Evolutionary conservation across 495 filamentous ascomycete species (phyloP).

Genomic region (Lentithecium fluviatile): DNA sequence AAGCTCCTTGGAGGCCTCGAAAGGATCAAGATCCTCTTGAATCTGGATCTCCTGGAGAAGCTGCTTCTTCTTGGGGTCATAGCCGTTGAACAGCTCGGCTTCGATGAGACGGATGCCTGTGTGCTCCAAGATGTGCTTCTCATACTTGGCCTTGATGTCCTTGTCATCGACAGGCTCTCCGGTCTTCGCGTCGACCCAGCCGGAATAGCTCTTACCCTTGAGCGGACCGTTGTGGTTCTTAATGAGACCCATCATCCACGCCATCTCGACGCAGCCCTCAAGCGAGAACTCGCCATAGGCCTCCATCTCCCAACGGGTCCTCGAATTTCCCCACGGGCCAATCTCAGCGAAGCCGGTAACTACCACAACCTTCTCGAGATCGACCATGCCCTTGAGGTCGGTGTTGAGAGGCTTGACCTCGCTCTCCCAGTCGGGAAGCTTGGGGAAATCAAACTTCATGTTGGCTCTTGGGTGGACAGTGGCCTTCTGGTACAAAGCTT

Average conservation of each 20-base stretch:
- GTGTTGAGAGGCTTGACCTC: slow-evolving; percentile 86
- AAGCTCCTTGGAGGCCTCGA: slow-evolving; percentile 95
- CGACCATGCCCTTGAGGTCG: slow-evolving; percentile 93
- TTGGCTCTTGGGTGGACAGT: slow-evolving; percentile 92
- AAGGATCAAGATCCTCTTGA: slow-evolving; percentile 92
- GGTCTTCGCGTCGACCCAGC: slow-evolving; percentile 94
- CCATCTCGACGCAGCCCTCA: slow-evolving; percentile 98
- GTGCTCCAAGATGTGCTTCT: slow-evolving; percentile 94
- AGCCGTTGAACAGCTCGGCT: slow-evolving; percentile 93
- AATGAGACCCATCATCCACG: slow-evolving; percentile 99
- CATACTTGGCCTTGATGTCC: slow-evolving; percentile 94
- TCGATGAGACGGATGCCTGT: slow-evolving; percentile 97
- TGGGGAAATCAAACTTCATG: slow-evolving; percentile 93
- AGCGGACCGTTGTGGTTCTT: slow-evolving; percentile 98
- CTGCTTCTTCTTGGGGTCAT: slow-evolving; percentile 98
- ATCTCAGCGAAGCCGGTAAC: slow-evolving; percentile 96
- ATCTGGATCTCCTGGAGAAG: slow-evolving; percentile 96
- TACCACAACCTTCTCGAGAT: slow-evolving; percentile 95
- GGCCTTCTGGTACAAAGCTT: slow-evolving; percentile 90
- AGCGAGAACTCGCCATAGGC: slow-evolving; percentile 94
- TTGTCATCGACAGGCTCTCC: slow-evolving; percentile 97
- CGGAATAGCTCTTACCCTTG: slow-evolving; percentile 93
- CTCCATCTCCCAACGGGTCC: slow-evolving; percentile 99
- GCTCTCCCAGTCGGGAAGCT: slow-evolving; percentile 83
- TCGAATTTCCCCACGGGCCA: slow-evolving; percentile 96